phyloP scores from a whole-genome alignment of 768 basidiomycete genomes.

The Dioszegia hungarica region DNA sequence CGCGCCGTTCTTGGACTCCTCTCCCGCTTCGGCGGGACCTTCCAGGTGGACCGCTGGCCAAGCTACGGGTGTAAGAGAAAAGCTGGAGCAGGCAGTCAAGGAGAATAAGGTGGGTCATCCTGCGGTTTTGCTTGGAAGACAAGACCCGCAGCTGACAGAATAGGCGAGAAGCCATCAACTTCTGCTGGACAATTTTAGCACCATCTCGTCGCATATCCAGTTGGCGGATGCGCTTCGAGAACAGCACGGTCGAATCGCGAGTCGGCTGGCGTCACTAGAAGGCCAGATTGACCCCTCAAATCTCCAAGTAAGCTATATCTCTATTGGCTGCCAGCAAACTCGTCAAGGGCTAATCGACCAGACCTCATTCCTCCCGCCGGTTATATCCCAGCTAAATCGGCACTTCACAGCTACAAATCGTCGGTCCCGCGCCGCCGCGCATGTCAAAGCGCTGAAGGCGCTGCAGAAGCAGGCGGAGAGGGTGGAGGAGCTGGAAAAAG shows the following conservation, averaged over 20 bases:
- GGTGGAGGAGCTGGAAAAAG: conserved; percentile 26
- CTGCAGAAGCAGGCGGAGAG: conserved; percentile 12
- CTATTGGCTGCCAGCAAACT: not conserved
- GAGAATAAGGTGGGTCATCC: conserved; percentile 71
- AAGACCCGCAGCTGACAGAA: not conserved
- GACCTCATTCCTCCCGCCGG: conserved; percentile 39
- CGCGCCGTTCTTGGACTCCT: conserved; percentile 14
- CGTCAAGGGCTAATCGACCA: conserved; percentile 11
- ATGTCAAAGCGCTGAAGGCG: conserved; percentile 14
- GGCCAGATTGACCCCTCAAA: conserved; percentile 38
- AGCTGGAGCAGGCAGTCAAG: conserved; percentile 67
- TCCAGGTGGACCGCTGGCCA: conserved; percentile 19
- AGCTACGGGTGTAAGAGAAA: conserved; percentile 44
- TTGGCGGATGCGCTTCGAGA: conserved; percentile 56
- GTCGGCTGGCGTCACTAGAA: conserved; percentile 61
- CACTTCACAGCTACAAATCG: conserved; percentile 27
- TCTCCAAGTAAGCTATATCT: conserved; percentile 14
- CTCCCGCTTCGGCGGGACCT: conserved; percentile 5
- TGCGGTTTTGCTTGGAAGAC: too few species aligned
- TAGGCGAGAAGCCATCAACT: conserved; percentile 24
- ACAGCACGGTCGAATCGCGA: conserved; percentile 61
- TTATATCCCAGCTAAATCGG: conserved; percentile 11
- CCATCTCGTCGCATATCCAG: conserved; percentile 62
- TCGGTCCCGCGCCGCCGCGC: conserved; percentile 11
- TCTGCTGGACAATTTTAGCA: conserved; percentile 18